Evolutionary conservation across 2,329 filamentous ascomycete species (phyloP), one percentile per base, ranked within the genome.

Genomic region (Cladophialophora yegresii): DNA sequence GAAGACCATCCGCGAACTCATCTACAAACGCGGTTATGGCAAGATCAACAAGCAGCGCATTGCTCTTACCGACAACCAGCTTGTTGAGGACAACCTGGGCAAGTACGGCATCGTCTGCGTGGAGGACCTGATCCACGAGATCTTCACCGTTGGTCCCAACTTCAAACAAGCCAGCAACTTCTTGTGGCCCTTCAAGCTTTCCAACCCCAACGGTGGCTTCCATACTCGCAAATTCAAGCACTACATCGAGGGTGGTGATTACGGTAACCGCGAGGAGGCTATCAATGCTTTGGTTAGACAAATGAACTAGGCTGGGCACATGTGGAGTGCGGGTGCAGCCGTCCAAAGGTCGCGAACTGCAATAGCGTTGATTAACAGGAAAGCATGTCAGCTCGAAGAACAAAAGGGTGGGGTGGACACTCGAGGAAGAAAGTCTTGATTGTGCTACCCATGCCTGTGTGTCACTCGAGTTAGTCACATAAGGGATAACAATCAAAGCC

Each of bases 141-240:
- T 96, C 84, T 93, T 88, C 87, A 96, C 93, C 66, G 95, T 98
- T 73, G 93, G 95, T 79, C 93, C 93, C 85, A 98, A 98, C 89
- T 96, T 95, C 90, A 98, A 97, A 89, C 93, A 97, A 85, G 92
- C 91, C 77, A 87, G 89, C 85, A 99, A 98, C 90, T 98, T 98
- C 89, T 84, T 98, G 74, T 99, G 95, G 95, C 95, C 95, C 79
- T 99, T 99, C 89, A 98, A 99, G 90, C 90, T 99, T 74, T 92
- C 88, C 87, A 97, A 96, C 88, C 95, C 95, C 78, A 98, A 84
- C 75, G 95, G 95, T 80, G 93, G 95, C 72, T 99, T 98, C 92
- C 89, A 90, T 75, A 82, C 90, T 76, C 87, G 95, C 83, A 99
- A 98, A 87, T 98, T 98, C 89, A 95, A 92, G 86, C 93, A 98